A percentile compares a stretch with the other conserved stretches of the same genome.
Evolutionary conservation across 148 eudicot genomes (phyloP).

Genomic region (Persicaria maculosa): DNA sequence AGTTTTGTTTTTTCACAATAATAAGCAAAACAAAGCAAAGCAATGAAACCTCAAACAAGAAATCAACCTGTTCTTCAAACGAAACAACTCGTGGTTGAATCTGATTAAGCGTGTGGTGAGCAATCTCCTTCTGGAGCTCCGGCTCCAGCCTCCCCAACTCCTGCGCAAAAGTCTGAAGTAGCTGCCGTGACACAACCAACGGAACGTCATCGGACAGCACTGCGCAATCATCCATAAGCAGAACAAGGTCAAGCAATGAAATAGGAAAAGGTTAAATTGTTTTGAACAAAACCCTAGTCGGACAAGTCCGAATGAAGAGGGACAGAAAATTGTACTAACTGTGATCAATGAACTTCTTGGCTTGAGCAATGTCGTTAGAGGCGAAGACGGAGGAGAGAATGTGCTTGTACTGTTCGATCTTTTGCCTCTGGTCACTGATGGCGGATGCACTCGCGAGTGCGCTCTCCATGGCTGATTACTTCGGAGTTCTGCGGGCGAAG

Average conservation of each 20-base stretch:
- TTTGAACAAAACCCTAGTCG: background rate
- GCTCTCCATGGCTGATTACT: constrained; percentile 49
- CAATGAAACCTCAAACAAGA: background rate
- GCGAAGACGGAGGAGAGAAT: constrained; percentile 65
- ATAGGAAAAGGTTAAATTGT: background rate
- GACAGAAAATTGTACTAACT: constrained; percentile 26
- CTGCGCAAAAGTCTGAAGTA: constrained; percentile 73
- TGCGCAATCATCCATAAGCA: constrained; percentile 19
- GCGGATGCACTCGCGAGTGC: constrained; percentile 73
- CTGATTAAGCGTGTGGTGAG: constrained; percentile 82
- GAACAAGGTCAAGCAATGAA: background rate
- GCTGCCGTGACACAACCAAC: constrained; percentile 83
- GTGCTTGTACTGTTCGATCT: constrained; percentile 85
- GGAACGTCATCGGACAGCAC: constrained; percentile 93
- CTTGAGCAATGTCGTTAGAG: constrained; percentile 56
- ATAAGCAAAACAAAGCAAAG: background rate
- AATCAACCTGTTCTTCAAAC: constrained; percentile 80
- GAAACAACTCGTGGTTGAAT: constrained; percentile 98
- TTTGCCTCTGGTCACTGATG: constrained; percentile 80
- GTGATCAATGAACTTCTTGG: constrained; percentile 79
- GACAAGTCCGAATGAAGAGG: background rate
- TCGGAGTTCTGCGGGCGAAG: constrained; percentile 2
- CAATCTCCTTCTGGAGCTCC: constrained; percentile 81
- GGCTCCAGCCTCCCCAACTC: constrained; percentile 74
- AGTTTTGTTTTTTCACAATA: background rate